phyloP scores from a whole-genome alignment of 495 filamentous ascomycete genomes.

The Cercophora samala region DNA sequence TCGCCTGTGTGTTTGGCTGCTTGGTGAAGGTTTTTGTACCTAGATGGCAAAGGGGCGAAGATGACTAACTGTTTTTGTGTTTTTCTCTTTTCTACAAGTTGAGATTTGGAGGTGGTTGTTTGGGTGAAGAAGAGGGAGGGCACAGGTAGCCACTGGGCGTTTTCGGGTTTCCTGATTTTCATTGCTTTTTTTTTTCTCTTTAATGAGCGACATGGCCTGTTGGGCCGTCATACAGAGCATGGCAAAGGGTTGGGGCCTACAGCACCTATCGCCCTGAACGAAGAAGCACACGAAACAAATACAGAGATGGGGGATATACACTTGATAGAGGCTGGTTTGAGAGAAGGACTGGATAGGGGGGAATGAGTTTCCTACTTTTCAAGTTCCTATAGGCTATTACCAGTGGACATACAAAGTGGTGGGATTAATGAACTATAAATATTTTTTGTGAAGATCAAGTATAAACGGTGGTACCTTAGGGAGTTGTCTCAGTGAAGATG shows the following conservation, averaged over 20 bases:
- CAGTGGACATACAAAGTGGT: not conserved
- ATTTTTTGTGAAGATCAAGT: too few relatives aligned
- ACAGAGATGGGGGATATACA: not conserved
- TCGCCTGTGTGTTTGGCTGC: not conserved
- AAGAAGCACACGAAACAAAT: not conserved
- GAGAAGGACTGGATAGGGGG: not conserved
- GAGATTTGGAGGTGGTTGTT: not conserved
- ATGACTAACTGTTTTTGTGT: not conserved
- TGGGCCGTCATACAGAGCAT: not conserved
- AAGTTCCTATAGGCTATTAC: not conserved
- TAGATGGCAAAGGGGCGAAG: not conserved
- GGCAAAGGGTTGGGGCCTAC: not conserved
- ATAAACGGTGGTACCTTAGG: too few relatives aligned
- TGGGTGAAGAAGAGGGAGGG: not conserved
- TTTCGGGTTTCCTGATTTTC: not conserved
- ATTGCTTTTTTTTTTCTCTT: not conserved
- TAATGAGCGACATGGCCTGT: not conserved
- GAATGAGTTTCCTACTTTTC: not conserved
- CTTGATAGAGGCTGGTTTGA: not conserved
- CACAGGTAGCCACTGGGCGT: not conserved
- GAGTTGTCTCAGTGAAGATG: too few relatives aligned
- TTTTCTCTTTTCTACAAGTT: not conserved
- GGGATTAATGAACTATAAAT: not conserved
- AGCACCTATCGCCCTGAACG: not conserved
- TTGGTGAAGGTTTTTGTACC: not conserved